phyloP scores from a whole-genome alignment of 176 grass and related monocot genomes.

The Metroxylon sagu region DNA sequence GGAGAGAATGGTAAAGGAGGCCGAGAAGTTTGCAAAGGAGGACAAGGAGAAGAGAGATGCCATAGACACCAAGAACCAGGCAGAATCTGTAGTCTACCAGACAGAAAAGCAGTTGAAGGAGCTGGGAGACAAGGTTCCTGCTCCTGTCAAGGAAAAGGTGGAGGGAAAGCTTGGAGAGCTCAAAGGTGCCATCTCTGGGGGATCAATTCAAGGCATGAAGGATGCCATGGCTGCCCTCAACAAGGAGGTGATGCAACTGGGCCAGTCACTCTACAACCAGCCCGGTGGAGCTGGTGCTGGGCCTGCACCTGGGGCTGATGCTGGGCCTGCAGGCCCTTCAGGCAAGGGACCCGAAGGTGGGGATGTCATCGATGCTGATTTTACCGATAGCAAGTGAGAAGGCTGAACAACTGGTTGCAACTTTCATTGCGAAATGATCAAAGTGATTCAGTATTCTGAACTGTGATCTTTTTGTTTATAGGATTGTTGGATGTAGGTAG shows the following conservation, averaged over 20 bases:
- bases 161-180: conserved; percentile 49
- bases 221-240: conserved; percentile 46
- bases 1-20: conserved; percentile 62
- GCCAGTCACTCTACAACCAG: conserved; percentile 56
- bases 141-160: conserved; percentile 44
- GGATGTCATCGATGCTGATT: conserved; percentile 64
- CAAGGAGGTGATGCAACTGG: conserved; percentile 78
- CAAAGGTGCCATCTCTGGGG: conserved; percentile 32
- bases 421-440: no score
- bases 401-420: no score
- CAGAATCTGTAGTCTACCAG: conserved; percentile 63
- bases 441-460: no score
- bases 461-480: no score
- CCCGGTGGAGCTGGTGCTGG: conserved; percentile 33
- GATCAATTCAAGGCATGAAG: conserved; percentile 44
- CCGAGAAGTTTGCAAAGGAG: conserved; percentile 58
- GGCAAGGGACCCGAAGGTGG: conserved; percentile 30
- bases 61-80: conserved; percentile 74
- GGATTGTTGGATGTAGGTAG: no score
- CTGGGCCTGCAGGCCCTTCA: conserved; percentile 25
- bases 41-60: conserved; percentile 66
- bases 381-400: conserved; percentile 52
- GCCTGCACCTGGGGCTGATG: conserved; percentile 32
- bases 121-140: conserved; percentile 59
- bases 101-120: conserved; percentile 81